Base-by-base conservation (phyloP, 306 rosid species). In the Cicer bijugum region DNA sequence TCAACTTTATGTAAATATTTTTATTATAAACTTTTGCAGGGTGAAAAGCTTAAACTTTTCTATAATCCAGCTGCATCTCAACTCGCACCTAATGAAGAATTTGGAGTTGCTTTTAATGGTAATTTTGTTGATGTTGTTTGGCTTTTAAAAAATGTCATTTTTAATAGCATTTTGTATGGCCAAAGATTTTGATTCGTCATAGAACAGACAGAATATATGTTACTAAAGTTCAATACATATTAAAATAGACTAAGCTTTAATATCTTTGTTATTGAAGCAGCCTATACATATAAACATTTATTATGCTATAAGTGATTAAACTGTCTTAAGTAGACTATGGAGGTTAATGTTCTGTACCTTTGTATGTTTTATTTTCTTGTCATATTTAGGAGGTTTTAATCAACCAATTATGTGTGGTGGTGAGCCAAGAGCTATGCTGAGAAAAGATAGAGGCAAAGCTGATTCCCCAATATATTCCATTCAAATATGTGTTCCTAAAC, bases 331-430 rank as follows among this genome's bases (percentile, higher is more conserved):
- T 48, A 48, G n/a, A n/a, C 19, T 17, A 17, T 17, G 19, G 19
- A 17, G 19, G 19, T 17, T 17, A 1, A 17, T 48, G n/a, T n/a
- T n/a, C n/a, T n/a, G 53, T 20, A 20, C 35, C 4, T 48, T 14
- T 48, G 6, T 6, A 47, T 47, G 55, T n/a, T 53, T 8, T 9
- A 8, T 17, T 53, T 53, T 53, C 8, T 2, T 12, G 3, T 19
- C 38, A 12, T 7, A 7, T 79, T 61, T 81, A 94, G 98, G 98
- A 72, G 98, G 97, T 6, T 93, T 93, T 80, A 93, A 93, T 82
- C 98, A 93, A 85, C 96, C 98, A 46, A 89, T 91, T 51, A 94
- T 94, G 97, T 94, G 98, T 16, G 92, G 98, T 15, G 96, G 96
- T 44, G 96, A 93, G 71, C 97, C 98, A 23, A 91, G 98, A 78